Evolutionary conservation across 2,329 filamentous ascomycete species (phyloP).

Genomic region (Cladobotryum mycophilum): DNA sequence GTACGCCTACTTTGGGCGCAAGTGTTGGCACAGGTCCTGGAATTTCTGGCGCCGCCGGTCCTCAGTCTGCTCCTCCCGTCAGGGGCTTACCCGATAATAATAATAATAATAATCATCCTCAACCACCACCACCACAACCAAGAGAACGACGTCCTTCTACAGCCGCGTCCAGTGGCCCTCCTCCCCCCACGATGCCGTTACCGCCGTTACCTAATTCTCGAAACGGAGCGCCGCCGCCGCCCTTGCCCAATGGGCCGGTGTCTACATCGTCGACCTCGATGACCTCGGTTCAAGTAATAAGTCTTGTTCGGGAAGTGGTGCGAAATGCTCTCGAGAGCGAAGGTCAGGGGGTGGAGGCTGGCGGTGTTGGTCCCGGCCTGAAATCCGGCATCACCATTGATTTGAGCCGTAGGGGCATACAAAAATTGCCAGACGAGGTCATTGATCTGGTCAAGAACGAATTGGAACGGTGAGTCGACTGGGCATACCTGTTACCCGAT

Average conservation of each 20-base stretch:
- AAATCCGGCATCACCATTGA: constrained; percentile 73
- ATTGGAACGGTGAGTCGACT: constrained; percentile 57
- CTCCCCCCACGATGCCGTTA: constrained; percentile 31
- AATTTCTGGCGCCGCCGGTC: constrained; percentile 14
- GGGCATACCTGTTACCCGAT: neutral
- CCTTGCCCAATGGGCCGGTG: constrained; percentile 15
- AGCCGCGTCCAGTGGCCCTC: constrained; percentile 34
- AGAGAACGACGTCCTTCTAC: constrained; percentile 32
- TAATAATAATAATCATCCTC: constrained; percentile 17
- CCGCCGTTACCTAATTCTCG: constrained; percentile 43
- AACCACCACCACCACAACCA: constrained; percentile 10
- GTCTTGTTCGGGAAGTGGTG: constrained; percentile 61
- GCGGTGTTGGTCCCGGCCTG: constrained; percentile 51
- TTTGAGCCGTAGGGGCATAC: constrained; percentile 68
- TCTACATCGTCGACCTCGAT: constrained; percentile 47
- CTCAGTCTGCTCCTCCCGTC: constrained; percentile 19
- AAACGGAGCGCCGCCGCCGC: constrained; percentile 34
- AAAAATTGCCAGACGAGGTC: constrained; percentile 64
- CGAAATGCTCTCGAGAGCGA: constrained; percentile 60
- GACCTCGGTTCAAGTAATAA: constrained; percentile 58
- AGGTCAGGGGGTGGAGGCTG: constrained; percentile 55
- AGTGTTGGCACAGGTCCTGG: constrained; percentile 11
- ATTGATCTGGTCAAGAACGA: constrained; percentile 69
- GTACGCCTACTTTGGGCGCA: constrained; percentile 21
- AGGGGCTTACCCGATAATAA: constrained; percentile 34